Conservation (phyloP, 1,139 yeast species). For the Yamadazyma aaseri region DNA sequence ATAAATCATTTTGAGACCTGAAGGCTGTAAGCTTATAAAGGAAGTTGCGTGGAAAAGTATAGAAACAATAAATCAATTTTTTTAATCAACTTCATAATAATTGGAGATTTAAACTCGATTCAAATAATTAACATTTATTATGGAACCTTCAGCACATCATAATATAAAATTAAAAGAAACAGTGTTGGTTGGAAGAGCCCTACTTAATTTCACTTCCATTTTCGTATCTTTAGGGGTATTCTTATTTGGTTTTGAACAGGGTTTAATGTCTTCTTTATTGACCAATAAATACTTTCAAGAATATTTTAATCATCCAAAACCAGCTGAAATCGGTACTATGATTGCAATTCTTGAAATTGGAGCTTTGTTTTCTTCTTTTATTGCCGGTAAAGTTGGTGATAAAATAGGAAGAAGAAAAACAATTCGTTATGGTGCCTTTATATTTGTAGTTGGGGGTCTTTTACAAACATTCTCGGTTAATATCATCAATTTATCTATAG, state of each 20-base stretch:
- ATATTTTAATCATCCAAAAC: conserved; percentile 67
- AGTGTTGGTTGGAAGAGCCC: conserved; percentile 51
- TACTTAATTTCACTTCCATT: conserved; percentile 55
- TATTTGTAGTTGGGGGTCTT: conserved; percentile 79
- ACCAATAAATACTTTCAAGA: conserved; percentile 71
- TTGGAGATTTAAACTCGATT: neutral
- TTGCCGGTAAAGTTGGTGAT: conserved; percentile 79
- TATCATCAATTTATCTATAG: conserved; percentile 54
- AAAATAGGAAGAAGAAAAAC: conserved; percentile 77
- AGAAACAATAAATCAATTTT: no score
- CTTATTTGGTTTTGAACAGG: conserved; percentile 63
- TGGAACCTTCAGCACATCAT: conserved; percentile 17
- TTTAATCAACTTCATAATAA: no score
- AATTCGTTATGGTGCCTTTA: conserved; percentile 75
- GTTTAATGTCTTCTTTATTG: conserved; percentile 57
- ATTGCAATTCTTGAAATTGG: conserved; percentile 65
- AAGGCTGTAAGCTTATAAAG: no score
- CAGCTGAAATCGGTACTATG: conserved; percentile 50
- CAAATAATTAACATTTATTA: neutral
- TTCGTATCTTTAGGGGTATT: conserved; percentile 61
- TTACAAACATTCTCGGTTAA: conserved; percentile 59
- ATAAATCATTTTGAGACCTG: no score
- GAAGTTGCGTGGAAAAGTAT: no score
- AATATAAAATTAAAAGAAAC: conserved; percentile 39
- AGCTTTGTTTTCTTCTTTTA: conserved; percentile 73